Evolutionary conservation across 2,329 filamentous ascomycete genomes (phyloP).

Genomic region (Dryadomyces quercivorus): DNA sequence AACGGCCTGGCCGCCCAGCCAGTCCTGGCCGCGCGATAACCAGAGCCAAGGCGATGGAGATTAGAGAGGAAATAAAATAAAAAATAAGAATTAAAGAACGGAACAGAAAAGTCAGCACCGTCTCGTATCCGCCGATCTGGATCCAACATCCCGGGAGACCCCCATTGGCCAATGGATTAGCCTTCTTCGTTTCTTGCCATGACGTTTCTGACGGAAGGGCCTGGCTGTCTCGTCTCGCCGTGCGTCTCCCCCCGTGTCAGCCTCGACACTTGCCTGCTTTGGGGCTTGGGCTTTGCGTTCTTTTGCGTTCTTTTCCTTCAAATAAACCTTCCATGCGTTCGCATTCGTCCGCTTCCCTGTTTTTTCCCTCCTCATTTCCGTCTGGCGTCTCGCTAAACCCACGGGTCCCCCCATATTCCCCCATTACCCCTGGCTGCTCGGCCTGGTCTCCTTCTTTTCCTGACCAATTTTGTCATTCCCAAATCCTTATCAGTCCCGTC

Average conservation of each 20-base stretch:
- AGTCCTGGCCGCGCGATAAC: conserved; percentile 11
- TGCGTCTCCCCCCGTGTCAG: not conserved
- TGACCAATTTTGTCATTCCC: not conserved
- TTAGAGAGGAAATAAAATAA: not conserved
- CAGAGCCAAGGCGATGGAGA: too few species aligned
- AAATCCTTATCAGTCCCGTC: not conserved
- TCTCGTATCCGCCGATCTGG: not conserved
- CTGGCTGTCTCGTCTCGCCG: not conserved
- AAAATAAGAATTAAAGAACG: too few species aligned
- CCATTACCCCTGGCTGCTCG: not conserved
- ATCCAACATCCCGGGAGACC: conserved; percentile 1
- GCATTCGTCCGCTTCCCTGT: not conserved
- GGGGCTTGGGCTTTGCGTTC: not conserved
- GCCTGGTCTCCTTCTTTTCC: not conserved
- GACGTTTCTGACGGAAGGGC: not conserved
- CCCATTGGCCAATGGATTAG: conserved; percentile 8
- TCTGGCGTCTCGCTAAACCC: not conserved
- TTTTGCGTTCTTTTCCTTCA: conserved; percentile 8
- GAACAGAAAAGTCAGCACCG: not conserved
- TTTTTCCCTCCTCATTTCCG: not conserved
- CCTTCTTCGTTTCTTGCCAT: not conserved
- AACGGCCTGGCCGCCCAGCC: conserved; percentile 5
- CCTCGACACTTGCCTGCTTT: not conserved
- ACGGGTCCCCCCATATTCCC: not conserved
- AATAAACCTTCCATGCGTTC: conserved; percentile 8